Base-by-base conservation (phyloP, 768 basidiomycete genomes). In the Melanogaster broomeanus region DNA sequence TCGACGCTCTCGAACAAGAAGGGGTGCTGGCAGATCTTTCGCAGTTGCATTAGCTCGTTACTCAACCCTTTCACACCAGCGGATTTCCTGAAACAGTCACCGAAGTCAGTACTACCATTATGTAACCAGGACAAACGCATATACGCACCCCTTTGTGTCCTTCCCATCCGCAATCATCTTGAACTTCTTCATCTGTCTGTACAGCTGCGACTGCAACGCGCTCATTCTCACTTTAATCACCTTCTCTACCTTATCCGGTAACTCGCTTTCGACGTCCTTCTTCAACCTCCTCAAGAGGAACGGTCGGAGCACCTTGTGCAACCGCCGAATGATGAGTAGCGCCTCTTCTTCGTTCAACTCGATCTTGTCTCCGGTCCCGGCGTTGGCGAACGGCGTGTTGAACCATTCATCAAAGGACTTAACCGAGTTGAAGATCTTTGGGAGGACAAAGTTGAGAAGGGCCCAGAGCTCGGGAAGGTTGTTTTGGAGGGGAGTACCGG, bases 341-440 rank as follows among this genome's bases (percentile, higher is more conserved):
- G 93, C 90, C 76, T 99, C 97, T 89, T 98, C 97, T 88, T 99
- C 97, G 73, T 96, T 97, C 75, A 98, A 71, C 77, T 97, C 94
- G 66, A 98, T 96, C 82, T 96, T 97, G 74, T 99, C 97, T 9
- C 90, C 88, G 0, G 91, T 90, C 27, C 96, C 96, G n/a, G 94
- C 93, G 71, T 93, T 98, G 53, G 97, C 96, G 59, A 99, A 99
- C 0, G 97, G 97, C 2, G 96, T 97, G 74, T 98, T 98, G 80
- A 98, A 99, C 97, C 97, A 99, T 65, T 98, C 97, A 62, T 98
- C 97, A 68, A 99, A 98, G 19, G 94, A 96, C 69, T 98, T 96
- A 54, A 97, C 94, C 1, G 96, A 98, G 75, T 98, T 98, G 80
- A 99, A 98, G 66, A 98, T 85, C 72, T 91, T 93, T 13, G 93